Evolutionary conservation across 768 basidiomycete species (phyloP), one percentile per base, ranked within the genome.

Genomic region (Lactarius trivialis): DNA sequence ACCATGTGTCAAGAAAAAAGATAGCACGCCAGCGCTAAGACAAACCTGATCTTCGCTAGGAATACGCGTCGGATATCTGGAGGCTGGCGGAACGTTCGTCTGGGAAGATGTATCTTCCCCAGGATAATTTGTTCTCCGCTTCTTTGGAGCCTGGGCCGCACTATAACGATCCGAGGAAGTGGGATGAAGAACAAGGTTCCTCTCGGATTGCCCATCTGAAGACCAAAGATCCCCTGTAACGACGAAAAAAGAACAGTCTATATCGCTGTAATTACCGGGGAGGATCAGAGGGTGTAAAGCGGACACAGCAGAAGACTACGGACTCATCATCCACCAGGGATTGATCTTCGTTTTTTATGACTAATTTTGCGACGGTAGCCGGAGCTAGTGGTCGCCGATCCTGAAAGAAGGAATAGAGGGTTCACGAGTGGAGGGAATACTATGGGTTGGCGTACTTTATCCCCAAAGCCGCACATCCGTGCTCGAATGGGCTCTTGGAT

Each of bases 161-260:
- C 83, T 78, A 72, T 85, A 88, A 56, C 89, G 83, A 70, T 91
- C 89, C 36, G 83, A 77, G 4, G 91, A 85, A 0, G 88, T 88
- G 0, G 93, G 91, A 70, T 93, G 92, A 24, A 91, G 78, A 48
- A 97, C 91, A 17, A 96, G 83, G 72, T 96, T 96, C 77, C 88
- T 88, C 70, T 96, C 91, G 33, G 85, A 81, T 66, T 80, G 84
- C 15, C 85, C 88, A 68, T 94, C 92, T 49, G 79, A 80, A 0
- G 91, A 91, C 90, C 93, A 96, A 2, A 98, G 76, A 75, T 97
- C 94, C n/a, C 92, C 92, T 19, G 91, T 90, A 30, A 93, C 88
- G 48, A 97, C 74, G 72, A 98, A 91, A 75, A 93, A 95, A 1
- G 90, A 89, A 64, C 81, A 85, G 72, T 95, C 89, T 55, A 96